A percentile compares a stretch with the other conserved stretches of the same genome.
These are phyloP conservation scores for Rhytidhysteron rufulum DNA, from an alignment of 2,329 filamentous ascomycete genomes.

Conservation along the genomic window DNA sequence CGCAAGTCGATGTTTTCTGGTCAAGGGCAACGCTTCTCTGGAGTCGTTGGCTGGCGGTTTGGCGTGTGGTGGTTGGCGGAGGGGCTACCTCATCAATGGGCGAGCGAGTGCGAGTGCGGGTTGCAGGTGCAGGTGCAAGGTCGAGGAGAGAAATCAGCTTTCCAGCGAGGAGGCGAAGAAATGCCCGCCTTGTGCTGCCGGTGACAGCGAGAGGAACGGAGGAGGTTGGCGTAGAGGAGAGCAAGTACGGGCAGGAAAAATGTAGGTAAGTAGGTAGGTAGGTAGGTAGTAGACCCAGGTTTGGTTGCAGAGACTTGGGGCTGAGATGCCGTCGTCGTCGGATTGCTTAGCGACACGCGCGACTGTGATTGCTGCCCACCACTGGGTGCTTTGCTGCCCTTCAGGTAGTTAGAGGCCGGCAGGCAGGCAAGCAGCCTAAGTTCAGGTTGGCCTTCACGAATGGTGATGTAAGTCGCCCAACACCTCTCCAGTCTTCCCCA, in stretches of 20 bases:
- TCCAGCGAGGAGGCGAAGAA: background rate
- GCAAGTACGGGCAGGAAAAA: background rate
- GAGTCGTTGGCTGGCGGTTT: constrained; percentile 1
- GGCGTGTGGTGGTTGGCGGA: constrained; percentile 2
- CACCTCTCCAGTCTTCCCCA: too few relatives aligned
- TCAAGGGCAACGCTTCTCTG: background rate
- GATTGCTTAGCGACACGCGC: background rate
- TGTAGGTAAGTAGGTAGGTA: background rate
- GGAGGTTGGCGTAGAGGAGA: too few relatives aligned
- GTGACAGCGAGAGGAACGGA: background rate
- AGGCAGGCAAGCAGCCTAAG: too few relatives aligned
- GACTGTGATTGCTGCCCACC: too few relatives aligned
- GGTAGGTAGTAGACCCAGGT: too few relatives aligned
- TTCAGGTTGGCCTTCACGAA: too few relatives aligned
- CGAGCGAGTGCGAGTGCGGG: background rate
- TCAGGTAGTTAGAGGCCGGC: too few relatives aligned
- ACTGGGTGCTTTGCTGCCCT: too few relatives aligned
- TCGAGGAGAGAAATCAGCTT: too few relatives aligned
- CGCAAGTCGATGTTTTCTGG: constrained; percentile 1
- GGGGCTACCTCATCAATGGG: constrained; percentile 2
- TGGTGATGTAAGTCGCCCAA: too few relatives aligned
- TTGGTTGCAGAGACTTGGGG: background rate
- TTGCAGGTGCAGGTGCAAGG: too few relatives aligned
- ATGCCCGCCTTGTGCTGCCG: constrained; percentile 1
- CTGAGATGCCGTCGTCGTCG: background rate